These are phyloP conservation scores for Sporothrix dimorphospora DNA, from an alignment of 2,329 filamentous ascomycete genomes.

Conservation along the genomic window DNA sequence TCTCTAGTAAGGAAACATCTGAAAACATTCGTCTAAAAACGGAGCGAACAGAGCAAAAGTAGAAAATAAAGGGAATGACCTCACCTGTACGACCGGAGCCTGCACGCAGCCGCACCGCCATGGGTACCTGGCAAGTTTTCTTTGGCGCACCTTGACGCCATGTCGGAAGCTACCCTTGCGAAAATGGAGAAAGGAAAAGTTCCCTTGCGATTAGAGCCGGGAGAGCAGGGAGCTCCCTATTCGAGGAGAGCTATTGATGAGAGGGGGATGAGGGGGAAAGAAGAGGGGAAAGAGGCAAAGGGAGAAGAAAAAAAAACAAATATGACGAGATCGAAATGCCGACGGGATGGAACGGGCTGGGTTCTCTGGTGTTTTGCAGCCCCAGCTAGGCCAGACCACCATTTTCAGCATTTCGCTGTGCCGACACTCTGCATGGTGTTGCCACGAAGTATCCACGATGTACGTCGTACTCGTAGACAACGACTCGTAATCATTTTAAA, in stretches of 20 bases:
- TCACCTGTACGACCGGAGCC: not conserved
- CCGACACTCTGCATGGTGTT: not conserved
- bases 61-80: constrained; percentile 3
- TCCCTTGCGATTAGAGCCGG: not conserved
- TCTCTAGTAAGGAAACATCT: not conserved
- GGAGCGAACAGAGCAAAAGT: not conserved
- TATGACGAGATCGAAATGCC: not conserved
- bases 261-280: not conserved
- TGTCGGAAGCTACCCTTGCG: constrained; percentile 4
- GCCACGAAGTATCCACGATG: not conserved
- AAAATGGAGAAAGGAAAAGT: not conserved
- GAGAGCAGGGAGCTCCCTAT: constrained; percentile 21
- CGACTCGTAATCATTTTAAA: not conserved
- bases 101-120: not conserved
- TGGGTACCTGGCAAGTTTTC: not conserved
- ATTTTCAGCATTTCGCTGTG: not conserved
- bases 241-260: constrained; percentile 1
- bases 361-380: not conserved
- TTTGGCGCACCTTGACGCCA: not conserved
- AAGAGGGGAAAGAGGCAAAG: not conserved
- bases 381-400: constrained; percentile 10
- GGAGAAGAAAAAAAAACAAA: not conserved
- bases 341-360: not conserved
- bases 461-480: too few relatives aligned
- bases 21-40: not conserved